A percentile compares a stretch with the other conserved stretches of the same genome.
These are phyloP conservation scores for Saccharomyces hybrid DNA, from an alignment of 1,139 yeast species.

Conservation along the genomic window DNA sequence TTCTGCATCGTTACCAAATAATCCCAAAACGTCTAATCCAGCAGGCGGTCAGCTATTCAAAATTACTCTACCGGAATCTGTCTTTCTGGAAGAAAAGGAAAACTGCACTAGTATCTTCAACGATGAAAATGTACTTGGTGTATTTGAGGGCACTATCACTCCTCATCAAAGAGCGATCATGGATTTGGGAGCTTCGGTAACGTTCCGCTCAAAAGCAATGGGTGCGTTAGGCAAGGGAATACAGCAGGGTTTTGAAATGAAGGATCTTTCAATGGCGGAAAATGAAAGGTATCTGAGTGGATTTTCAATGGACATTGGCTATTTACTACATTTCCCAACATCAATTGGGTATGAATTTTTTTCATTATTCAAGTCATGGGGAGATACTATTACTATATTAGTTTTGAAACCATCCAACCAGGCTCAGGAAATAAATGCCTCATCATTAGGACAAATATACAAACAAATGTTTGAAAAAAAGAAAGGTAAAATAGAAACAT, in stretches of 20 bases:
- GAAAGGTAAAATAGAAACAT: constrained; percentile 39
- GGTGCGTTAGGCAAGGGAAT: constrained; percentile 87
- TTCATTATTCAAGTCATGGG: constrained; percentile 64
- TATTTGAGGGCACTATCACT: constrained; percentile 69
- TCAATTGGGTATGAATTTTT: constrained; percentile 68
- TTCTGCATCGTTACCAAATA: constrained; percentile 60
- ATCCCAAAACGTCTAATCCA: constrained; percentile 33
- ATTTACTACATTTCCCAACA: constrained; percentile 64
- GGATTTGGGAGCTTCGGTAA: constrained; percentile 67
- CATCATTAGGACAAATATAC: constrained; percentile 46
- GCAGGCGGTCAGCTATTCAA: constrained; percentile 50
- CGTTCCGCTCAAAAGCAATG: constrained; percentile 53
- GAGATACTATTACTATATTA: constrained; percentile 43
- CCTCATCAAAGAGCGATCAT: constrained; percentile 69
- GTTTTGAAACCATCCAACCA: constrained; percentile 60
- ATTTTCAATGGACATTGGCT: constrained; percentile 54
- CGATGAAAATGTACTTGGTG: constrained; percentile 54
- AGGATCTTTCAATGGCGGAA: constrained; percentile 45
- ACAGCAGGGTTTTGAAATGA: constrained; percentile 71
- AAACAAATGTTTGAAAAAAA: constrained; percentile 44
- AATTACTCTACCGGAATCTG: constrained; percentile 59
- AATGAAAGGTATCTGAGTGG: constrained; percentile 46
- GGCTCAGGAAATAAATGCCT: constrained; percentile 61
- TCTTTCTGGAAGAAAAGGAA: constrained; percentile 48
- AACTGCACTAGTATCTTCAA: constrained; percentile 61